Evolutionary conservation across 2,329 filamentous ascomycete species (phyloP).

Genomic region (Tolypocladium tropicale): DNA sequence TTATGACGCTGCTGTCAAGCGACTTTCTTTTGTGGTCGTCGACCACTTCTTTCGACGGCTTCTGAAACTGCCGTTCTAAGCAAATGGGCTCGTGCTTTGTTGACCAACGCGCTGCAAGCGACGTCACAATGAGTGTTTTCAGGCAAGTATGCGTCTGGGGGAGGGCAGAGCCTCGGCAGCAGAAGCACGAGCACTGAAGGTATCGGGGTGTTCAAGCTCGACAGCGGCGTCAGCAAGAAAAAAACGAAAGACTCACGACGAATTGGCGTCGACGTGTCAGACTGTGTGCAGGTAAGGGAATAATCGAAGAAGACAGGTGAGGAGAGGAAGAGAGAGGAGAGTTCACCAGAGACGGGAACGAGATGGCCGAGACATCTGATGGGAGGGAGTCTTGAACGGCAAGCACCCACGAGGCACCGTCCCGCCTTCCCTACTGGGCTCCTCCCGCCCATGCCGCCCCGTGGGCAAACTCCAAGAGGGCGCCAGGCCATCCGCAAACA

Average conservation of each 20-base stretch:
- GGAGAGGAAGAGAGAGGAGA: not conserved
- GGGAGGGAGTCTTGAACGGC: not conserved
- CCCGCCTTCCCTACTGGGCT: not conserved
- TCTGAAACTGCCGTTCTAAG: not conserved
- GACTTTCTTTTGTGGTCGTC: not conserved
- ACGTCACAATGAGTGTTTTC: not conserved
- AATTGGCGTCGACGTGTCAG: not conserved
- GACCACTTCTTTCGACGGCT: not conserved
- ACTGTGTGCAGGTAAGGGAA: not conserved
- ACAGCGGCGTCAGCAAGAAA: not conserved
- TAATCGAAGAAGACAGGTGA: not conserved
- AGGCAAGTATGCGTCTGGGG: not conserved
- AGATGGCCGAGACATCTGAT: not conserved
- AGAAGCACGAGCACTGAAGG: not conserved
- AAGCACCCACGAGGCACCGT: not conserved
- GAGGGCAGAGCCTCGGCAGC: not conserved
- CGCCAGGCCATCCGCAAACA: not conserved
- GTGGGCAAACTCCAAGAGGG: not conserved
- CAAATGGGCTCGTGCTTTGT: not conserved
- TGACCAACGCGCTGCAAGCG: not conserved
- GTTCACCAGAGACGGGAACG: not conserved
- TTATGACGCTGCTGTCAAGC: not conserved
- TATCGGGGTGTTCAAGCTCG: not conserved
- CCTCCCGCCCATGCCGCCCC: not conserved
- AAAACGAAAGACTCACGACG: not conserved